Evolutionary conservation across 345 rosid species (phyloP), one percentile per base, ranked within the genome.

Genomic region (Limnanthes douglasii): DNA sequence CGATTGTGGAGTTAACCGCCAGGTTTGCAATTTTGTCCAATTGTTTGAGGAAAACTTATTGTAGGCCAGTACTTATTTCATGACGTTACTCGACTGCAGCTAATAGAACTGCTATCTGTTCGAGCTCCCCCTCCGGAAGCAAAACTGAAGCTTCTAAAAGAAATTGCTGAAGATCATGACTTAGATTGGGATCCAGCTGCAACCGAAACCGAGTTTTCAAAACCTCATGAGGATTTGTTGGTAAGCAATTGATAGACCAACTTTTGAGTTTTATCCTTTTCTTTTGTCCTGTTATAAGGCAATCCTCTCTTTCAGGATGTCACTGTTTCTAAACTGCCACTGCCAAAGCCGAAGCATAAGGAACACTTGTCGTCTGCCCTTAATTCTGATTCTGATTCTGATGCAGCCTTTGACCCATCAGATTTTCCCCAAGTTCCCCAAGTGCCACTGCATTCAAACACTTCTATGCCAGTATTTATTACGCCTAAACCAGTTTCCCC

Each of bases 1-100:
- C 3, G 80, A 84, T 41, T 84, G 88, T 56, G 96, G 98, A 42
- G 98, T 90, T 39, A 90, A 84, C 56, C 94, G 96, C 40, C 84
- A 84, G 98, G 98, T 90, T 25, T 12, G 3, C 21, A 10, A 16
- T 27, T 49, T 23, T 25, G 37, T 8, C 28, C 47, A 16, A 4
- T 58, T 19, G 9, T 22, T 40, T 29, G 37, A 10, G n/a, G 7
- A 6, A 8, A 10, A 25, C 28, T 25, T n/a, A n/a, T n/a, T n/a
- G n/a, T n/a, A n/a, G n/a, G n/a, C n/a, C n/a, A 25, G 29, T 25
- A 11, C 1, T 30, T n/a, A n/a, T n/a, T n/a, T n/a, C n/a, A n/a
- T n/a, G n/a, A n/a, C n/a, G n/a, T n/a, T n/a, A n/a, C 4, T 19
- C 46, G 44, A 48, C 18, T 57, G 55, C 78, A 90, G 98, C 52